Conservation (phyloP, 495 filamentous ascomycete genomes). For the Sabuloglossum arenarium region DNA sequence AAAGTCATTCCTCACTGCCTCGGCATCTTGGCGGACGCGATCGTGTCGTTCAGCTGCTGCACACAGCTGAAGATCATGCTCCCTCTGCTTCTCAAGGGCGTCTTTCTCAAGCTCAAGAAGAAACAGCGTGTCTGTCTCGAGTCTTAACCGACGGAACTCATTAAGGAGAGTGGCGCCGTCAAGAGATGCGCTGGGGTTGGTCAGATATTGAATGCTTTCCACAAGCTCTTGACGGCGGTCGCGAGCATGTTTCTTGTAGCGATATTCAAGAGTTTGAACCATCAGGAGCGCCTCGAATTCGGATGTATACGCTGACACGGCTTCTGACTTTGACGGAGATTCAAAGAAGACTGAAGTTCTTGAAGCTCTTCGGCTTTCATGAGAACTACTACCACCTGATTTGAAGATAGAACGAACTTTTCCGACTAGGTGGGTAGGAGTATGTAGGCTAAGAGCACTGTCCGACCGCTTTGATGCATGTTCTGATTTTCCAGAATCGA, state of each 20-base stretch:
- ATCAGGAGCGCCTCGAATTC: background rate
- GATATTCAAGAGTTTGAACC: background rate
- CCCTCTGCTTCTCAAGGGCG: slow-evolving; percentile 21
- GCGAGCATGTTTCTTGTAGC: background rate
- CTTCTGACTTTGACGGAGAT: background rate
- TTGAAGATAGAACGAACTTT: background rate
- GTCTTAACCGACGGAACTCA: background rate
- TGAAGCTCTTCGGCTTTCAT: background rate
- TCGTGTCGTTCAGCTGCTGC: slow-evolving; percentile 40
- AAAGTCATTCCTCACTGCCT: background rate
- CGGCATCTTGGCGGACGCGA: slow-evolving; percentile 37
- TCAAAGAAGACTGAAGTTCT: background rate
- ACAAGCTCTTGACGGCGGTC: background rate
- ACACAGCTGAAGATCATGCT: slow-evolving; percentile 39
- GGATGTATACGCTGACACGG: background rate
- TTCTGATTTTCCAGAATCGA: background rate
- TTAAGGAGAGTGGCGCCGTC: background rate
- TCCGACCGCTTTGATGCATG: background rate
- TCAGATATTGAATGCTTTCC: background rate
- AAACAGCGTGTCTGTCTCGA: slow-evolving; percentile 8
- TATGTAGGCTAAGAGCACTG: background rate
- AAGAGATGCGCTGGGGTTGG: background rate
- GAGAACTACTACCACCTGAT: background rate
- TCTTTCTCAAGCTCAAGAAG: slow-evolving; percentile 26
- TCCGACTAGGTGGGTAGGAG: background rate